Evolutionary conservation across 495 filamentous ascomycete species (phyloP).

Genomic region (Aspergillus mulundensis): DNA sequence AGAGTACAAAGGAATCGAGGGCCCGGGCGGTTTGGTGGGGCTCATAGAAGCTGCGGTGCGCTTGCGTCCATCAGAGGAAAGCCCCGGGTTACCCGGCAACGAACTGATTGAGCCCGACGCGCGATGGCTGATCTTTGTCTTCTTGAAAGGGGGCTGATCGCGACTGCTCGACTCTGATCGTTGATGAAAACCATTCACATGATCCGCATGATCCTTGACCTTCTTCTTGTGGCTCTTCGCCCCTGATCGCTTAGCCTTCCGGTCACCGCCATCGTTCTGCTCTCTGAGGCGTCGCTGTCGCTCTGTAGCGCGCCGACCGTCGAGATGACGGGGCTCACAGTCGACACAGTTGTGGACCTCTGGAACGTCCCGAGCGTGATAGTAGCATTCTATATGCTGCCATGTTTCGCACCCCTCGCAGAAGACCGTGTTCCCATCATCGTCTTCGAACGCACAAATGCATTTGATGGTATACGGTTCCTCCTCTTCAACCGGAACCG

Average conservation of each 20-base stretch:
- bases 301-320: constrained; percentile 65
- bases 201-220: constrained; percentile 43
- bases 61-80: constrained; percentile 48
- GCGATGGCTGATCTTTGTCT: constrained; percentile 71
- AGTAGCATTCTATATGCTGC: constrained; percentile 98
- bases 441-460: constrained; percentile 86
- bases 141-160: constrained; percentile 64
- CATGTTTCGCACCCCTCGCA: constrained; percentile 95
- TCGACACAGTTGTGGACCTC: constrained; percentile 82
- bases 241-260: constrained; percentile 63
- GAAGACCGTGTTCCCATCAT: constrained; percentile 95
- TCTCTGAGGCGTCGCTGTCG: constrained; percentile 60
- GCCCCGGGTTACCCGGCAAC: constrained; percentile 36
- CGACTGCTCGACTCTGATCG: constrained; percentile 48
- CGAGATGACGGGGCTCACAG: constrained; percentile 71
- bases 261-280: constrained; percentile 54
- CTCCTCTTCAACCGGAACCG: constrained; percentile 62
- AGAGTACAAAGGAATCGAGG: constrained; percentile 57
- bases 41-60: constrained; percentile 49
- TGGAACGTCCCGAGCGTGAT: constrained; percentile 69
- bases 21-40: constrained; percentile 47
- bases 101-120: constrained; percentile 64
- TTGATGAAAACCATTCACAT: constrained; percentile 36
- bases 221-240: constrained; percentile 77
- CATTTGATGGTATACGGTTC: constrained; percentile 97